phyloP scores from a whole-genome alignment of 371 early-diverging fungal genomes.

The Funneliformis caledonium region DNA sequence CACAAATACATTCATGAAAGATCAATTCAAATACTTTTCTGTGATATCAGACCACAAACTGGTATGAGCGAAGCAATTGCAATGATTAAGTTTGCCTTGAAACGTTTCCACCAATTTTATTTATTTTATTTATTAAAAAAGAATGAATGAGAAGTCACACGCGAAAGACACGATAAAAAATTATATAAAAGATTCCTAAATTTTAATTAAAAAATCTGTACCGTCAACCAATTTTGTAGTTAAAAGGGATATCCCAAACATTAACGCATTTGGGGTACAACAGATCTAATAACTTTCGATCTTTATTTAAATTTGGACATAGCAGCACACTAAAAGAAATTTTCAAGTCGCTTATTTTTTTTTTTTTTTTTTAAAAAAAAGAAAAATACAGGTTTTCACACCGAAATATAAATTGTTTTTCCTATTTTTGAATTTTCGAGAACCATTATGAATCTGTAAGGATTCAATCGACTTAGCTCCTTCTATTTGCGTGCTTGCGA shows the following conservation, averaged over 20 bases:
- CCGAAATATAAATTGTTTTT: slow-evolving; percentile 69
- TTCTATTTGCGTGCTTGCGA: too few species aligned
- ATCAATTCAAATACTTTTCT: slow-evolving; percentile 47
- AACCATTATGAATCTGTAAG: slow-evolving; percentile 61
- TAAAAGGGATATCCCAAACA: slow-evolving; percentile 48
- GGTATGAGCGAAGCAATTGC: slow-evolving; percentile 63
- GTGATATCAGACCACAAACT: slow-evolving; percentile 72
- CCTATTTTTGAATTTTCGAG: slow-evolving; percentile 62
- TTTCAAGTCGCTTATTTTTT: too few species aligned
- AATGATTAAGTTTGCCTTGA: slow-evolving; percentile 62
- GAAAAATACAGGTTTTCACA: slow-evolving; percentile 19
- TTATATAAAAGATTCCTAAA: too few species aligned
- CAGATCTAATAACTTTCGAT: slow-evolving; percentile 61
- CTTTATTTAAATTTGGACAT: slow-evolving; percentile 63
- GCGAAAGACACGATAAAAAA: slow-evolving; percentile 44
- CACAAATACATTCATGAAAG: slow-evolving; percentile 53
- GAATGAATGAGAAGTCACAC: slow-evolving; percentile 53
- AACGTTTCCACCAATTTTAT: slow-evolving; percentile 56
- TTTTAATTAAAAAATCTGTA: too few species aligned
- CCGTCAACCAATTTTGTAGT: slow-evolving; percentile 59
- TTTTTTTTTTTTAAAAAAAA: neutral
- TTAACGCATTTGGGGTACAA: slow-evolving; percentile 51
- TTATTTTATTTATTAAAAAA: slow-evolving; percentile 55
- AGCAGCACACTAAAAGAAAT: slow-evolving; percentile 42
- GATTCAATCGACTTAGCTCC: slow-evolving; percentile 66